Conservation (phyloP, 2,329 filamentous ascomycete species). For the Stemphylium beticola region DNA sequence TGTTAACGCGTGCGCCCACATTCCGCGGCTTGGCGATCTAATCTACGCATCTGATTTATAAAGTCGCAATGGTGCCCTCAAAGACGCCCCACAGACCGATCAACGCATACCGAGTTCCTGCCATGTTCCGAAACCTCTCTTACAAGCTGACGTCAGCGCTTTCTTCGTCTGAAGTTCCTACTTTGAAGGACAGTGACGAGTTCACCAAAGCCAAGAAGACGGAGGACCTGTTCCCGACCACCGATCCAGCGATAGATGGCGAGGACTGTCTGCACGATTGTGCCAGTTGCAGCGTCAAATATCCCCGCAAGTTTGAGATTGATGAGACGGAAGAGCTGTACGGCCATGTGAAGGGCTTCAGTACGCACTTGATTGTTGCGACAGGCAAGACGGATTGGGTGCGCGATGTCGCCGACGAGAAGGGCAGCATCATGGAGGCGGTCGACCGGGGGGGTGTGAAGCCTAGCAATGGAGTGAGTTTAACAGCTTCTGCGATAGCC, state of each 20-base stretch:
- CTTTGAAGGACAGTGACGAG: conserved; percentile 43
- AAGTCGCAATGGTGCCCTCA: conserved; percentile 28
- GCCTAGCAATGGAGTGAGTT: conserved; percentile 71
- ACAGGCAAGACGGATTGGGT: conserved; percentile 98
- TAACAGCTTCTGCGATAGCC: background rate
- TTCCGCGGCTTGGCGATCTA: conserved; percentile 47
- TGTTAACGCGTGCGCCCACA: conserved; percentile 31
- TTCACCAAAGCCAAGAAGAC: conserved; percentile 57
- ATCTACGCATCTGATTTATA: conserved; percentile 46
- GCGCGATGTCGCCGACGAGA: conserved; percentile 81
- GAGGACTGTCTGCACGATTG: conserved; percentile 91
- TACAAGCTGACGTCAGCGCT: conserved; percentile 45
- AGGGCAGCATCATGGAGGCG: conserved; percentile 65
- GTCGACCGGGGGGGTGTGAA: conserved; percentile 59
- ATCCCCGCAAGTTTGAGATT: conserved; percentile 75
- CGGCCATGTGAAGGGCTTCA: conserved; percentile 84
- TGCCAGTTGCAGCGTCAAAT: conserved; percentile 76
- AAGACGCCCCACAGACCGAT: conserved; percentile 32
- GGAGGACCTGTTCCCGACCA: conserved; percentile 72
- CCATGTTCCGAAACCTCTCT: conserved; percentile 45
- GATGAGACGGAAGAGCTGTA: conserved; percentile 82
- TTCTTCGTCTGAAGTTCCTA: conserved; percentile 40
- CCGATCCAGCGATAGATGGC: conserved; percentile 78
- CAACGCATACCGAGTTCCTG: conserved; percentile 46
- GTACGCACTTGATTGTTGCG: conserved; percentile 86